Base-by-base conservation (phyloP, 2,329 filamentous ascomycete genomes). In the Ascochyta lentis region DNA sequence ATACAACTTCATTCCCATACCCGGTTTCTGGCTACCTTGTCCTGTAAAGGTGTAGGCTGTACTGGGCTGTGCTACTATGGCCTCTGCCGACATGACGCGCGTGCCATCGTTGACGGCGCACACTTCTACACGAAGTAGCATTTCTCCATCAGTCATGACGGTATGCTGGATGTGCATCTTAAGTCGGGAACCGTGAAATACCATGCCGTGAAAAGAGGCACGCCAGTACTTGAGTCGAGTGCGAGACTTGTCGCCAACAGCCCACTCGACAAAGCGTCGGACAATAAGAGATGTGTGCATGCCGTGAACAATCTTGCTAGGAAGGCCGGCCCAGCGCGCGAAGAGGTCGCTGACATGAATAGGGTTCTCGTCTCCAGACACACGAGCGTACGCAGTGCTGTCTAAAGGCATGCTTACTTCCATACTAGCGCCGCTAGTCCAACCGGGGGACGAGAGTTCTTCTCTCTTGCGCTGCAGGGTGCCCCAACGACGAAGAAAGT, bases 1-100 rank as follows among this genome's bases (percentile, higher is more conserved):
- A 44, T 79, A 79, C n/a, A 79, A 60, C n/a, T 73, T 72, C 76
- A 79, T 79, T 1, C 78, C 77, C 78, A 79, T 80, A 9, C 64
- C 66, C 15, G 67, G 55, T 41, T 69, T 66, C 54, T 79, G 77
- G 34, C 69, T 74, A 6, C 78, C 78, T 53, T 80, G 78, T 1
- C 78, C 78, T 7, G 74, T 77, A 51, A 80, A 80, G 12, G 78
- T 39, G 43, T 74, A 75, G 1, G 75, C 71, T 3, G 77, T 76
- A 3, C 51, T 50, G 3, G 59, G 59, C 33, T 71, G 74, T 46
- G 72, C 73, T 38, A 73, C 60, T 44, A 68, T 63, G 16, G 66
- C 68, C 40, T 69, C 65, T 1, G 61, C 73, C 15, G 54, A 48
- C 2, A 77, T 49, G 10, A 77, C 75, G 43, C 66, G 71, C 16